Conservation (phyloP, 768 basidiomycete genomes). For the Naematelia encephala region DNA sequence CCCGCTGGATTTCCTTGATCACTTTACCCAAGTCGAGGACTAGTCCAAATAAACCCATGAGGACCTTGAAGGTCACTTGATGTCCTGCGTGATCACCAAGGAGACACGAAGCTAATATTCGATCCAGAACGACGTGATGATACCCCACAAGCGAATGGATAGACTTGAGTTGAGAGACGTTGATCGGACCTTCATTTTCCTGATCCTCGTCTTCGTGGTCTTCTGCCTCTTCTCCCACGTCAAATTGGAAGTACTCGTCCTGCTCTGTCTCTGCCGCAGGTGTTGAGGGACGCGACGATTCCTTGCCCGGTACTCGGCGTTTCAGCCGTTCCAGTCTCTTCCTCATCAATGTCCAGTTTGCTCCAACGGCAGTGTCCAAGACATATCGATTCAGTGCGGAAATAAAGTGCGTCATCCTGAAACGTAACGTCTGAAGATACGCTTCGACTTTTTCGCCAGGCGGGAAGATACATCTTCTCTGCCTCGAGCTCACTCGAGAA, state of each 20-base stretch:
- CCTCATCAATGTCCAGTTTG: constrained; percentile 68
- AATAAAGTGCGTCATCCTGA: constrained; percentile 69
- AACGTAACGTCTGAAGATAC: constrained; percentile 67
- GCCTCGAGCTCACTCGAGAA: background rate
- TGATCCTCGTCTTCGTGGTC: constrained; percentile 11
- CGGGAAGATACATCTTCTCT: constrained; percentile 54
- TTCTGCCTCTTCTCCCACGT: too few relatives aligned
- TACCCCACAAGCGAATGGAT: constrained; percentile 36
- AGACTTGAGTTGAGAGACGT: constrained; percentile 25
- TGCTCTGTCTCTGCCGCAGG: constrained; percentile 7
- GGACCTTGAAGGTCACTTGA: constrained; percentile 29
- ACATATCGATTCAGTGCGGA: constrained; percentile 66
- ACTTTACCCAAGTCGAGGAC: constrained; percentile 39
- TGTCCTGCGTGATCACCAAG: constrained; percentile 22
- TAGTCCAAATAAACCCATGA: constrained; percentile 34
- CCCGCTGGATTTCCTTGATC: constrained; percentile 28
- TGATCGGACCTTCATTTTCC: background rate
- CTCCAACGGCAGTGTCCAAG: constrained; percentile 75
- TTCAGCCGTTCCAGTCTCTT: constrained; percentile 28
- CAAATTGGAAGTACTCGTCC: constrained; percentile 13
- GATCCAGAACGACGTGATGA: constrained; percentile 33
- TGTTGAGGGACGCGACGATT: background rate
- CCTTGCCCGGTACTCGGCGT: background rate
- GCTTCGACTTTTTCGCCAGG: constrained; percentile 58
- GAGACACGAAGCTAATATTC: constrained; percentile 28